Base-by-base conservation (phyloP, 345 rosid species). In the Euphorbia peplus region DNA sequence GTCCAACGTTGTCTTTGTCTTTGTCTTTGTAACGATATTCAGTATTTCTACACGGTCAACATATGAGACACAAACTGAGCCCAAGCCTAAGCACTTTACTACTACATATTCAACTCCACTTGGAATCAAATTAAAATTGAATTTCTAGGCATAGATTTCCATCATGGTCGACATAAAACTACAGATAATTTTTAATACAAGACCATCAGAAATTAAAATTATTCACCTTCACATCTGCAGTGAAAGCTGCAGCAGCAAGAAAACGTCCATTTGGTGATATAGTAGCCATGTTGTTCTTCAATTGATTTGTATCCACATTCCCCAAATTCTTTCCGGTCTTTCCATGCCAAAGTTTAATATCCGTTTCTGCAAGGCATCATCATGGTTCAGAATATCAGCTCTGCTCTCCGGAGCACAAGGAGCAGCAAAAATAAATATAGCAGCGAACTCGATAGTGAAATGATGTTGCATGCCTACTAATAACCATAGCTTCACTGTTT, bases 241-340 rank as follows among this genome's bases (percentile, higher is more conserved):
- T 91, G 80, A 95, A 95, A 41, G 99, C 98, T 41, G 99, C 99
- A 52, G 98, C 97, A 68, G 99, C 98, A 80, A 95, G 60, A 70
- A 95, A 95, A 37, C 96, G 98, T 32, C 99, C 99, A 86, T 92
- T 88, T 53, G 99, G 97, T 59, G 99, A 95, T 69, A 95, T 75
- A 64, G 88, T 79, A 70, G 92, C 93, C 97, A 88, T 95, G 67
- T 74, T 83, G 75, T 95, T 95, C 79, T 91, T 95, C 84, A 95
- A 80, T 72, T 92, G 99, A 83, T 95, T 95, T 70, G 99, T 88
- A 78, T 95, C 99, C 19, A 87, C 96, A 74, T 81, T 79, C 53
- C 96, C 98, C 79, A 92, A 60, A 71, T 74, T 63, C 75, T 86
- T 92, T 74, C 99, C 99, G 66, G 87, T 87, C 74, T 86, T 88